These are phyloP conservation scores for Kalaharituber pfeilii DNA, from an alignment of 2,329 filamentous ascomycete species.

Conservation along the genomic window DNA sequence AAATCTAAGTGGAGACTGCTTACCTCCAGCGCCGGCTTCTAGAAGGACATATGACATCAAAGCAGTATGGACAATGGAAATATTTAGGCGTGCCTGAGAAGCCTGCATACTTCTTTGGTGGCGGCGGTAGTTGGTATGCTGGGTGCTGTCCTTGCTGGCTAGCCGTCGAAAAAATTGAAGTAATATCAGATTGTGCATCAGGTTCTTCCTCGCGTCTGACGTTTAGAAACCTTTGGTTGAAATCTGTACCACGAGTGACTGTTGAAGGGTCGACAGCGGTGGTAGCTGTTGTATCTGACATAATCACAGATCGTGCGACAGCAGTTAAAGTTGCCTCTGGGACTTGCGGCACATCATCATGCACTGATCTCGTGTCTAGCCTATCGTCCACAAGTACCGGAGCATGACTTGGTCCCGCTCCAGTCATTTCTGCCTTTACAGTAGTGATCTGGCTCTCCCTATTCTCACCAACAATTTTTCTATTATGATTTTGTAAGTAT, in stretches of 20 bases:
- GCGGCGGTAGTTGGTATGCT: background rate
- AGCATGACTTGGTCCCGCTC: too few species aligned
- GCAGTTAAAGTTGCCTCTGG: background rate
- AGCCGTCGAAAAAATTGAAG: too few species aligned
- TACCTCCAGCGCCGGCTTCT: slow-evolving; percentile 10
- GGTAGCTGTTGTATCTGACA: too few species aligned
- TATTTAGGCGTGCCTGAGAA: slow-evolving; percentile 8
- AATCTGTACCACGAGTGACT: too few species aligned
- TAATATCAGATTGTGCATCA: background rate
- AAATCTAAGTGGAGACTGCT: background rate
- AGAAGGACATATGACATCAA: slow-evolving; percentile 12
- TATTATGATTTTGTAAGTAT: background rate
- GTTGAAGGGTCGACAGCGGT: too few species aligned
- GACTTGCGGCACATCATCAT: background rate
- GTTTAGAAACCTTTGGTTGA: background rate
- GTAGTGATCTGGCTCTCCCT: too few species aligned
- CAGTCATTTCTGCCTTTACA: too few species aligned
- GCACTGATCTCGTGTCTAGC: too few species aligned
- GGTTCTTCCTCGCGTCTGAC: background rate
- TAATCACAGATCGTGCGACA: background rate
- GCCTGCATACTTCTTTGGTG: background rate
- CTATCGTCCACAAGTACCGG: too few species aligned
- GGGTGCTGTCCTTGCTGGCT: background rate
- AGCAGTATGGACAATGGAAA: slow-evolving; percentile 26
- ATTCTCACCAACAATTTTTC: too few species aligned